Evolutionary conservation across 495 filamentous ascomycete species (phyloP), one percentile per base, ranked within the genome.

Genomic region (Xylaria curta): DNA sequence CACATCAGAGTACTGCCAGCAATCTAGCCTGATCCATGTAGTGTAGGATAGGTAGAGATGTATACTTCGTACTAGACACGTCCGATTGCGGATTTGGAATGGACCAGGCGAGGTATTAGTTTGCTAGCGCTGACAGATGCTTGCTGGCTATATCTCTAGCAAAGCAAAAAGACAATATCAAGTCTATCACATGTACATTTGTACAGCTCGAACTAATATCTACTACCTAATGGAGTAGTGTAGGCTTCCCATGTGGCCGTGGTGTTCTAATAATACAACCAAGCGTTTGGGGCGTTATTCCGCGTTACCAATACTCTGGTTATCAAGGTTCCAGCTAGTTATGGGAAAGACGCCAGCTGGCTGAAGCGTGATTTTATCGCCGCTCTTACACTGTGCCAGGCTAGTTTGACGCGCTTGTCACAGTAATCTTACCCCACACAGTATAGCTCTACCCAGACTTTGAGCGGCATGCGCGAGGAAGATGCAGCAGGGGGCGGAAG

Each of bases 381-480:
- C 26, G 36, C n/a, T 21, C 1, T 24, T 46, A 26, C 58, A 66
- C 69, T 33, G 24, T 49, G 40, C 17, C 7, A 38, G 10, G 69
- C 46, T 64, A 51, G 31, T 47, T 33, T 33, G 31, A 42, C 56
- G 42, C 1, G n/a, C 68, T 70, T 63, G 68, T 64, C 68, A 70
- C 36, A 70, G 68, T 70, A 71, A 71, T 71, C 69, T 12, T 44
- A 40, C n/a, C 28, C 69, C 62, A 71, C 69, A 71, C 69, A 71
- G 69, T 71, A 33, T n/a, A 19, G 2, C 6, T 44, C 21, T 4
- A 49, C n/a, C 31, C 17, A 54, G 42, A 7, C 49, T 42, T 21
- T 8, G n/a, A 53, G 44, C 21, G 60, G 47, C 59, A 44, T 44
- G 46, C 19, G 59, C 31, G 51, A 46, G 44, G 62, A 12, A 24